Conservation (phyloP, 768 basidiomycete species). For the Galerina sulciceps region DNA sequence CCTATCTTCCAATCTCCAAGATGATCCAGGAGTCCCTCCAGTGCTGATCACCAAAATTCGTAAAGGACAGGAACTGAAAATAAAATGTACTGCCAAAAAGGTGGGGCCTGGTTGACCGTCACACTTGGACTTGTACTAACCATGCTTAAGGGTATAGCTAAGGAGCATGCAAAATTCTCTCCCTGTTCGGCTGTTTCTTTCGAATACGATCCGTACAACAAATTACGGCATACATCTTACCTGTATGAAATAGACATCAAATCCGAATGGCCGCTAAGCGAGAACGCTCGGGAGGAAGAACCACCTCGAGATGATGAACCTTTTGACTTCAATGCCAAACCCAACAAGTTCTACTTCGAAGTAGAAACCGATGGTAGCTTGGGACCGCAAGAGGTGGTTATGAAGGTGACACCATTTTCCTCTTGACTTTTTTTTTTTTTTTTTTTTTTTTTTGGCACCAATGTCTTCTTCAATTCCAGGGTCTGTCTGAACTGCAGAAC, state of each 20-base stretch:
- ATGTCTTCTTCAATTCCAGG: slow-evolving; percentile 43
- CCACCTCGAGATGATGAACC: slow-evolving; percentile 76
- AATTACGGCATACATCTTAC: slow-evolving; percentile 91
- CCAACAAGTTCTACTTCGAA: slow-evolving; percentile 91
- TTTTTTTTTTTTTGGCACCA: slow-evolving; percentile 2
- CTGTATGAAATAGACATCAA: slow-evolving; percentile 89
- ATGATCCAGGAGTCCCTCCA: slow-evolving; percentile 63
- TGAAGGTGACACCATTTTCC: slow-evolving; percentile 59
- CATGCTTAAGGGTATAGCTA: slow-evolving; percentile 81
- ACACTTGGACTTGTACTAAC: background rate
- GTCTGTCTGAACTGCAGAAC: slow-evolving; percentile 76
- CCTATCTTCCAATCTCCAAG: slow-evolving; percentile 38
- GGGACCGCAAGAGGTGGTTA: slow-evolving; percentile 85
- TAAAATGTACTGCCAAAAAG: slow-evolving; percentile 92
- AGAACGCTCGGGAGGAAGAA: slow-evolving; percentile 87
- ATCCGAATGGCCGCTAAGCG: slow-evolving; percentile 89
- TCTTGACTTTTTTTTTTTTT: background rate
- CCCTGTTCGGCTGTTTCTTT: slow-evolving; percentile 94
- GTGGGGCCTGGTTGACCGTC: slow-evolving; percentile 41
- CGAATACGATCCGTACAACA: slow-evolving; percentile 98
- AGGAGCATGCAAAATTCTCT: slow-evolving; percentile 99
- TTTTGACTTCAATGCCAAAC: slow-evolving; percentile 89
- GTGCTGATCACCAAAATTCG: slow-evolving; percentile 91
- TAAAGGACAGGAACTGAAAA: slow-evolving; percentile 88
- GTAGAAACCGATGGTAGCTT: slow-evolving; percentile 95